Base-by-base conservation (phyloP, 345 rosid species). In the Eucalyptus sideroxylon region DNA sequence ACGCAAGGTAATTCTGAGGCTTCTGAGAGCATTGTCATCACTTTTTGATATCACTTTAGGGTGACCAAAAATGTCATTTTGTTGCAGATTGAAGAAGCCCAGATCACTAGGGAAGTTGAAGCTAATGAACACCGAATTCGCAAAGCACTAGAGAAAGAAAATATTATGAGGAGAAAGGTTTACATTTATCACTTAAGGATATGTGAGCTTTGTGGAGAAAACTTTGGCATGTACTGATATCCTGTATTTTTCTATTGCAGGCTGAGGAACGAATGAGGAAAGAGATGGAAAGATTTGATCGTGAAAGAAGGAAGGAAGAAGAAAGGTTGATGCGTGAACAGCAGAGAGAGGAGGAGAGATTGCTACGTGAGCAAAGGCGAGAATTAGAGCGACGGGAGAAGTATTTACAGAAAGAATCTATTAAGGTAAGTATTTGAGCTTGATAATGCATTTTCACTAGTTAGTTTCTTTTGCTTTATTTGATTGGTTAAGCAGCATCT, bases 301-400 rank as follows among this genome's bases (percentile, higher is more conserved):
- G 99, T 91, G 99, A 98, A 94, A 96, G 98, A 93, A 93, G 96
- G 89, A 98, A 98, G 89, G 99, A 98, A 93, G 99, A 97, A 92
- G 99, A 98, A 92, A 96, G 95, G 91, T 91, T 96, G 94, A 89
- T 97, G 91, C 99, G 99, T 92, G 99, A 98, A 93, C 95, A 93
- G 92, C 96, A 96, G 90, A 93, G 95, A 86, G 99, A 98, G 92
- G 99, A 98, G 93, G 99, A 98, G 92, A 96, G 96, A 93, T 89
- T 60, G 44, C 93, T 92, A 91, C 96, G 99, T 89, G 99, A 97
- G 93, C 98, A 97, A 91, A 94, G 69, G 92, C 98, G 98, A 90
- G 99, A 98, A 93, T 91, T 95, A 88, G 99, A 98, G 91, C 93
- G 99, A 91, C 95, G 96, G 92, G 98, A 97, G 92, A 98, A 95